Base-by-base conservation (phyloP, 805 yeast species). In the Starmerella sp. region DNA sequence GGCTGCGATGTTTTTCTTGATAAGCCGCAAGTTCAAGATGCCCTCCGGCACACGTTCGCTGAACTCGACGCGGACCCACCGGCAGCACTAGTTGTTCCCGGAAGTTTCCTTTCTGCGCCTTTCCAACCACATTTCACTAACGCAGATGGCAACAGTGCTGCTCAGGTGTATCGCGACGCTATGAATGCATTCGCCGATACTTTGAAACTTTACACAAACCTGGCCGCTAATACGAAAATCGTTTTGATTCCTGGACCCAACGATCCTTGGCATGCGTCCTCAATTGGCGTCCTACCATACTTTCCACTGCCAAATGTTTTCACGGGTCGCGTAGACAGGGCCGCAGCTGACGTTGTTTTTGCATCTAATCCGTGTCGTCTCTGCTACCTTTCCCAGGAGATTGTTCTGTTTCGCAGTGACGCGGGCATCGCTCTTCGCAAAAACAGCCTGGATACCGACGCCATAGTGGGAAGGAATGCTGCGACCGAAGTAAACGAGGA, bases 211-310 rank as follows among this genome's bases (percentile, higher is more conserved):
- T 85, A 72, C 61, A 84, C 87, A 0, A 65, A 67, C 4, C 68
- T 88, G 6, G 70, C 81, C 13, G 65, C 71, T 7, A 65, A 70
- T 6, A 75, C 84, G 32, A 81, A 83, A 51, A 68, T 93, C 32
- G 70, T 88, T 0, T 78, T 93, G 56, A 72, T 91, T 1, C 97
- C 97, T 0, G 97, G 98, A 0, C 79, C 80, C 43, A 85, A 87
- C 61, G 99, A 93, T 69, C 96, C 96, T 0, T 93, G 97, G 97
- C 82, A 82, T 37, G 79, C 93, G 0, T 89, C 91, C 4, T 73
- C 82, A 0, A 60, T 70, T 1, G 69, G 78, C 0, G 59, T 76
- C 8, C 82, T 87, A 82, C 98, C 98, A 0, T 85, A 83, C 63
- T 71, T 74, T 17, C 75, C 81, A 0, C 76, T 93, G 2, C 95